phyloP scores from a whole-genome alignment of 2,329 filamentous ascomycete genomes.

The Zalaria sp. region DNA sequence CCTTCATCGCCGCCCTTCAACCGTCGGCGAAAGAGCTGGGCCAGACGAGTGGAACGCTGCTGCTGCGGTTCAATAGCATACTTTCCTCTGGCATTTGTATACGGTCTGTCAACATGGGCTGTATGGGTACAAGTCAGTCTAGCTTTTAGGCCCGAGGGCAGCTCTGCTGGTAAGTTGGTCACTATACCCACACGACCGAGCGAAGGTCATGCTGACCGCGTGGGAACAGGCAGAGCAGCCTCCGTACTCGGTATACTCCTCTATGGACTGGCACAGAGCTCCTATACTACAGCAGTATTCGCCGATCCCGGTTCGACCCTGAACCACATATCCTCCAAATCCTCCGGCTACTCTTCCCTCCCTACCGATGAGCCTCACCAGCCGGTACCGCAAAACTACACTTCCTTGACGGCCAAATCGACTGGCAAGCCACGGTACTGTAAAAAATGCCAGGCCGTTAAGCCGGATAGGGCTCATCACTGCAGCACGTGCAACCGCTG shows the following conservation, averaged over 20 bases:
- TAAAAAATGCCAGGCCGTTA: slow-evolving; percentile 91
- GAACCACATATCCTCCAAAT: neutral
- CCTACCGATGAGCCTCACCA: slow-evolving; percentile 6
- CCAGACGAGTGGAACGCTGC: slow-evolving; percentile 61
- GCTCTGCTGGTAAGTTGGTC: slow-evolving; percentile 24
- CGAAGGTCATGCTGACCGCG: slow-evolving; percentile 12
- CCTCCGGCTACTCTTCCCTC: slow-evolving; percentile 7
- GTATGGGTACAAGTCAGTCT: slow-evolving; percentile 74
- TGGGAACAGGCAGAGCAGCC: slow-evolving; percentile 21
- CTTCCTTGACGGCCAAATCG: slow-evolving; percentile 82
- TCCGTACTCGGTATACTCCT: slow-evolving; percentile 47
- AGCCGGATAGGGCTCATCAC: slow-evolving; percentile 92
- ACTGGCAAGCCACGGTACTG: slow-evolving; percentile 80
- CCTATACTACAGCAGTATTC: slow-evolving; percentile 87
- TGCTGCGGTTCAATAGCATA: slow-evolving; percentile 71
- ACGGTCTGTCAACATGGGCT: slow-evolving; percentile 82
- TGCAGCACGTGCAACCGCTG: slow-evolving; percentile 90
- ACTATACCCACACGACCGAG: slow-evolving; percentile 3
- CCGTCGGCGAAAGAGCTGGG: slow-evolving; percentile 34
- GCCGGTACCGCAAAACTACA: slow-evolving; percentile 14
- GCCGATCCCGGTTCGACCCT: slow-evolving; percentile 66
- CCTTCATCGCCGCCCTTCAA: slow-evolving; percentile 23
- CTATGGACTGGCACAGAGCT: slow-evolving; percentile 71
- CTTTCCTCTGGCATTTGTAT: slow-evolving; percentile 81
- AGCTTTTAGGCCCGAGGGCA: slow-evolving; percentile 41